Evolutionary conservation across 345 rosid genomes (phyloP), one percentile per base, ranked within the genome.

Genomic region (Cardiospermum halicacabum): DNA sequence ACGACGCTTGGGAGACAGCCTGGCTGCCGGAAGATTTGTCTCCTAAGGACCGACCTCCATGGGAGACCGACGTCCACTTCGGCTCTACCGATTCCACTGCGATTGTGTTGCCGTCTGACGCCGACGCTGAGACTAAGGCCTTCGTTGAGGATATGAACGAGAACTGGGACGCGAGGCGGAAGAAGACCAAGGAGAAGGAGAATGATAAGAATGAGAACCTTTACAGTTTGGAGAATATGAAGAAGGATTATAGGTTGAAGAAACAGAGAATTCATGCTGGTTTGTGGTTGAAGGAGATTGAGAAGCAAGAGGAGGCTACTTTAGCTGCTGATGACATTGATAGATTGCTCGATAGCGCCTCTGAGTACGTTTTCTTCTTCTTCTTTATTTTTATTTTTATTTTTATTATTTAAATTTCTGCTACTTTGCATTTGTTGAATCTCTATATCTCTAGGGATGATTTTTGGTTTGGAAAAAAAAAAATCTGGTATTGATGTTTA

Each of bases 91-190:
- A 62, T 0, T 28, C 67, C 4, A 4, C 70, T 5, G 2, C 49
- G 3, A 58, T 67, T 58, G 64, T 60, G 54, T 37, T 76, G 21
- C 68, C 80, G n/a, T 50, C 78, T 42, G 91, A 82, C 45, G 79
- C 61, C 21, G 96, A 90, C 37, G 74, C 82, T 0, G 93, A 88
- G 73, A 83, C 94, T 30, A 89, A 89, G 77, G 96, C 96, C 16
- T 93, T 93, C 63, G 93, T 89, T 15, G 96, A 89, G 72, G 97
- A 92, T 47, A 89, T 89, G 98, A 81, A 85, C 42, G 96, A 86
- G 81, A 87, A 89, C 45, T 89, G 97, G 96, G 58, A 79, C 11
- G 87, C 89, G 85, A 78, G 96, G 75, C 75, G 88, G 51, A 79
- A 56, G 55, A 76, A 67, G 66, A 34, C 54, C 45, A 56, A 53